Evolutionary conservation across 371 early-diverging fungal genomes (phyloP).

Genomic region (Mucor mucedo): DNA sequence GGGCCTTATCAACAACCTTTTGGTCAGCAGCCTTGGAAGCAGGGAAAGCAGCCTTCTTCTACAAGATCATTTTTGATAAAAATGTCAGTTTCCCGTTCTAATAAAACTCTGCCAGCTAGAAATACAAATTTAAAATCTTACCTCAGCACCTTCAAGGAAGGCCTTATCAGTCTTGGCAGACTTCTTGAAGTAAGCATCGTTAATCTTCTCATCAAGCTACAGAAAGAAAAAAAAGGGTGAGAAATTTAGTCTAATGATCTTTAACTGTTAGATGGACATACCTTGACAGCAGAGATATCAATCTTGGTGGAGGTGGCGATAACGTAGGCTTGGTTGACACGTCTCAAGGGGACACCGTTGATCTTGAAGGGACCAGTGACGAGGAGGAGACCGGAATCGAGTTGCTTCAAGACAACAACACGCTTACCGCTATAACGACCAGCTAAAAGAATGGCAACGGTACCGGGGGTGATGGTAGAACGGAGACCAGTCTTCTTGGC

Average conservation of each 20-base stretch:
- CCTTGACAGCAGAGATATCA: constrained; percentile 80
- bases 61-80: background rate
- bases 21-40: constrained; percentile 82
- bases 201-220: constrained; percentile 78
- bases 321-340: constrained; percentile 98
- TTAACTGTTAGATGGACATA: constrained; percentile 25
- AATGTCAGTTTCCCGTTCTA: background rate
- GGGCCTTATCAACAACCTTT: constrained; percentile 85
- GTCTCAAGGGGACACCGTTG: constrained; percentile 98
- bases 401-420: constrained; percentile 98
- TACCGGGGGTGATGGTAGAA: constrained; percentile 93
- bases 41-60: constrained; percentile 72
- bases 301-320: constrained; percentile 98
- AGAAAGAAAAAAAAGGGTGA: background rate
- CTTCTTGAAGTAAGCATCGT: constrained; percentile 92
- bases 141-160: constrained; percentile 83
- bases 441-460: constrained; percentile 95
- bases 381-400: constrained; percentile 92
- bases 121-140: constrained; percentile 14
- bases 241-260: background rate
- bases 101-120: constrained; percentile 3
- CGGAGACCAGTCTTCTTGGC: constrained; percentile 79
- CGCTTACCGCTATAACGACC: constrained; percentile 98
- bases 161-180: constrained; percentile 83
- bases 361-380: constrained; percentile 97